Conservation (phyloP, 192 early-diverging fungal species). For the Mortierella antarctica region DNA sequence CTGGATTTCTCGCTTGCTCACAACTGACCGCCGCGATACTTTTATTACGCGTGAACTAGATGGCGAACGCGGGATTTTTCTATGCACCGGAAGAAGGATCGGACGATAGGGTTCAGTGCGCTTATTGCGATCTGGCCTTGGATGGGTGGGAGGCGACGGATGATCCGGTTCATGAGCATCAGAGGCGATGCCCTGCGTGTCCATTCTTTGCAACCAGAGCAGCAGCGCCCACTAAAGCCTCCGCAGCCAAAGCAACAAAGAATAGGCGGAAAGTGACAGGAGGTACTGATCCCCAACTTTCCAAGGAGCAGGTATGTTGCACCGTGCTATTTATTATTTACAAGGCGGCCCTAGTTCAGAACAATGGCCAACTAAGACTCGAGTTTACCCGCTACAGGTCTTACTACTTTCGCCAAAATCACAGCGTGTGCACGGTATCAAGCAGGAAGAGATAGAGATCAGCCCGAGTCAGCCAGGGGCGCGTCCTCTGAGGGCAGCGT, state of each 20-base stretch:
- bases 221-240: conserved; percentile 25
- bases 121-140: conserved; percentile 46
- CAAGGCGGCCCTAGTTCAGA: not conserved
- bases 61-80: conserved; percentile 55
- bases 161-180: conserved; percentile 54
- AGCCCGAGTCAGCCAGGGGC: not conserved
- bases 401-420: not conserved
- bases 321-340: not conserved
- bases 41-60: conserved; percentile 11
- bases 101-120: conserved; percentile 39
- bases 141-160: conserved; percentile 51
- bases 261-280: conserved; percentile 1
- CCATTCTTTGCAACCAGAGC: conserved; percentile 42
- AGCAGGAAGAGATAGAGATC: not conserved
- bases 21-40: not conserved
- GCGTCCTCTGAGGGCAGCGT: not conserved
- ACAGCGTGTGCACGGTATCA: not conserved
- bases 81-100: conserved; percentile 33
- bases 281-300: not conserved
- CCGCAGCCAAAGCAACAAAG: conserved; percentile 22
- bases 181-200: conserved; percentile 33
- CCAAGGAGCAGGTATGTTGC: conserved; percentile 9
- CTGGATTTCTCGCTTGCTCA: not conserved
- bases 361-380: not conserved
- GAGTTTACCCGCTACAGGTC: not conserved